A percentile compares a stretch with the other conserved stretches of the same genome.
Conservation (phyloP, 768 basidiomycete genomes). For the Dentipellis sp. region DNA sequence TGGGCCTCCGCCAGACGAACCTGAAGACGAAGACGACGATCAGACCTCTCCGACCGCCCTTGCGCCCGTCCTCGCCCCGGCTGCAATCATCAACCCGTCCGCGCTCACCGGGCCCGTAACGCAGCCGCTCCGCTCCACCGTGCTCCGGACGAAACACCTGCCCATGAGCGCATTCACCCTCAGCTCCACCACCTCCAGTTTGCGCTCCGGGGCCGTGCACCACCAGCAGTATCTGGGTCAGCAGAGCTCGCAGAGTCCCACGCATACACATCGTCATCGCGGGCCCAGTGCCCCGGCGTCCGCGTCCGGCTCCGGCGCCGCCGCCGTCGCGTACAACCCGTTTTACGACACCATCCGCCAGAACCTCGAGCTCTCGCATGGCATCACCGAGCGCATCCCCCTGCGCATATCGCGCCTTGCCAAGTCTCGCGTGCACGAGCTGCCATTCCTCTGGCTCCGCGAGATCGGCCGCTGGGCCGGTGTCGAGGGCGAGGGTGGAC, state of each 20-base stretch:
- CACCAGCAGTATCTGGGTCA: constrained; percentile 7
- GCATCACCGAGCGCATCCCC: constrained; percentile 70
- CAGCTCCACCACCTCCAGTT: constrained; percentile 29
- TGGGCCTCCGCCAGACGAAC: constrained; percentile 35
- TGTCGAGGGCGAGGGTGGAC: constrained; percentile 7
- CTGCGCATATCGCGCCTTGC: constrained; percentile 42
- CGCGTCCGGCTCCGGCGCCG: constrained; percentile 10
- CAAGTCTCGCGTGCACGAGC: constrained; percentile 41
- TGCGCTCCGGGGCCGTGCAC: constrained; percentile 13
- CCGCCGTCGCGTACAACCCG: constrained; percentile 55
- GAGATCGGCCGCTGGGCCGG: constrained; percentile 55
- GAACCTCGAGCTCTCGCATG: constrained; percentile 67
- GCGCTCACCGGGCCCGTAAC: constrained; percentile 5
- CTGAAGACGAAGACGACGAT: constrained; percentile 26
- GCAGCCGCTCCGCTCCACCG: constrained; percentile 8
- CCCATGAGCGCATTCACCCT: constrained; percentile 57
- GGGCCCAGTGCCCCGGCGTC: not conserved
- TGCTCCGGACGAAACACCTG: constrained; percentile 50
- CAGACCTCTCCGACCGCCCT: constrained; percentile 13
- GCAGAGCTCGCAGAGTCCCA: not conserved
- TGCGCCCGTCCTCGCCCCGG: not conserved
- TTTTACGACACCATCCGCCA: constrained; percentile 94
- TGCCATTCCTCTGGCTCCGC: constrained; percentile 74
- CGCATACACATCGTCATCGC: not conserved
- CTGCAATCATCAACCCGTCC: not conserved